Evolutionary conservation across 495 filamentous ascomycete species (phyloP).

Genomic region (Aspergillus heteromorphus): DNA sequence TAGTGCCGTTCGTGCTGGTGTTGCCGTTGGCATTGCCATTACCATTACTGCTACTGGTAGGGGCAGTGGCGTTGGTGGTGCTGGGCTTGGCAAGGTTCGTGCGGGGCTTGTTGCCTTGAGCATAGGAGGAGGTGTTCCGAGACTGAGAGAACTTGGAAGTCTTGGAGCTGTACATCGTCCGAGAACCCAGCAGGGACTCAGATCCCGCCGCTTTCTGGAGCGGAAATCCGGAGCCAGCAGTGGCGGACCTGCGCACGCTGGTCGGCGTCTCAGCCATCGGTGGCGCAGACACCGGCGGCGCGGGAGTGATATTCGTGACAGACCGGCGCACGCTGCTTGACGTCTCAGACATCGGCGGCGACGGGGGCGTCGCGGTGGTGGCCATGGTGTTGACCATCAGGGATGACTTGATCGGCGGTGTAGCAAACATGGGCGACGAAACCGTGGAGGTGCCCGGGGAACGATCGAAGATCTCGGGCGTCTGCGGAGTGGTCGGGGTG

Average conservation of each 20-base stretch:
- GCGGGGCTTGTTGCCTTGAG: conserved; percentile 21
- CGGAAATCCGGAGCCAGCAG: conserved; percentile 41
- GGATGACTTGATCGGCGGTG: conserved; percentile 63
- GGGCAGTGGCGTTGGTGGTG: conserved; percentile 1
- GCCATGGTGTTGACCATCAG: conserved; percentile 61
- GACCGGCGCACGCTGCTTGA: conserved; percentile 42
- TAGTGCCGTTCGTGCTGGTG: conserved; percentile 11
- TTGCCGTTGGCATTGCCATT: no score
- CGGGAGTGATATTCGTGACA: conserved; percentile 56
- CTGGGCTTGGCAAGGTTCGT: conserved; percentile 15
- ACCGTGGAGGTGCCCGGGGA: conserved; percentile 57
- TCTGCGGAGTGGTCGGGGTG: conserved; percentile 46
- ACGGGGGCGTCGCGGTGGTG: conserved; percentile 59
- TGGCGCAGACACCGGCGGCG: no score
- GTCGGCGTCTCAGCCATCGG: conserved; percentile 47
- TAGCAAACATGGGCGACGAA: conserved; percentile 67
- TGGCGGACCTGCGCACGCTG: conserved; percentile 39
- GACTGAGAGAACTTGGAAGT: conserved; percentile 9
- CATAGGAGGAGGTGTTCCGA: conserved; percentile 16
- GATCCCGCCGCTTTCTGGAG: conserved; percentile 33
- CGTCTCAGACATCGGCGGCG: conserved; percentile 53
- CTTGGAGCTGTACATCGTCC: conserved; percentile 41
- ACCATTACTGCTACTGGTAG: no score
- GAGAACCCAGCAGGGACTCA: conserved; percentile 27
- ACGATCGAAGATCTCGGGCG: conserved; percentile 43